Conservation (phyloP, 805 yeast species). For the Suhomyces canberraensis region DNA sequence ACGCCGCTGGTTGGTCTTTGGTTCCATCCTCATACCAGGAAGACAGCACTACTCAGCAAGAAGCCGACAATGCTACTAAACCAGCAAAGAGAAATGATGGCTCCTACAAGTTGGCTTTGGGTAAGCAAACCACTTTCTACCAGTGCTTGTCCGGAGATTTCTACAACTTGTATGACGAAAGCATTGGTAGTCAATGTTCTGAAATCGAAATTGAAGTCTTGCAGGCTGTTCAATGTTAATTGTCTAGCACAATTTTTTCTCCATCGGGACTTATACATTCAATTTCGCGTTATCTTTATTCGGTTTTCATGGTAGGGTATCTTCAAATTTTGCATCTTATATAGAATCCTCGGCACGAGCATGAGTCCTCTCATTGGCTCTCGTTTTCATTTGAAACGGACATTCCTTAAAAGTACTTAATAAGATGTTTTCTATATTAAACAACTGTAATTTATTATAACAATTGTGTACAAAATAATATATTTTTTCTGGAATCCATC, state of each 20-base stretch:
- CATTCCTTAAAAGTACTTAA: slow-evolving; percentile 1
- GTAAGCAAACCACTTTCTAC: slow-evolving; percentile 59
- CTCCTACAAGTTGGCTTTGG: slow-evolving; percentile 61
- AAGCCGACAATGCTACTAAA: slow-evolving; percentile 8
- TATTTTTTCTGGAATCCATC: too few species aligned
- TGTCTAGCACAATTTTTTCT: background rate
- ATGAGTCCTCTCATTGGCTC: too few species aligned
- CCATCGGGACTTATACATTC: too few species aligned
- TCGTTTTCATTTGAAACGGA: background rate
- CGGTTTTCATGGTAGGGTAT: background rate
- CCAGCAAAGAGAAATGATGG: slow-evolving; percentile 36
- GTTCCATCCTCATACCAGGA: slow-evolving; percentile 16
- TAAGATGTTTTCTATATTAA: background rate
- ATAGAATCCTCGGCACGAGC: background rate
- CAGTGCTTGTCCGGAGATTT: slow-evolving; percentile 74
- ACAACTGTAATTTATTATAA: too few species aligned
- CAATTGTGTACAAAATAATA: too few species aligned
- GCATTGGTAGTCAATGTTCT: slow-evolving; percentile 58
- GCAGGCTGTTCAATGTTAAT: slow-evolving; percentile 13
- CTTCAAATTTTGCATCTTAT: slow-evolving; percentile 3
- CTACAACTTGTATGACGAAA: slow-evolving; percentile 73
- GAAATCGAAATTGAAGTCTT: slow-evolving; percentile 18
- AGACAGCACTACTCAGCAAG: slow-evolving; percentile 4
- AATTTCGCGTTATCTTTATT: background rate
- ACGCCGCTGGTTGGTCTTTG: slow-evolving; percentile 27